Evolutionary conservation across 2,329 filamentous ascomycete species (phyloP), one percentile per base, ranked within the genome.

Genomic region (Hirsutella minnesotensis): DNA sequence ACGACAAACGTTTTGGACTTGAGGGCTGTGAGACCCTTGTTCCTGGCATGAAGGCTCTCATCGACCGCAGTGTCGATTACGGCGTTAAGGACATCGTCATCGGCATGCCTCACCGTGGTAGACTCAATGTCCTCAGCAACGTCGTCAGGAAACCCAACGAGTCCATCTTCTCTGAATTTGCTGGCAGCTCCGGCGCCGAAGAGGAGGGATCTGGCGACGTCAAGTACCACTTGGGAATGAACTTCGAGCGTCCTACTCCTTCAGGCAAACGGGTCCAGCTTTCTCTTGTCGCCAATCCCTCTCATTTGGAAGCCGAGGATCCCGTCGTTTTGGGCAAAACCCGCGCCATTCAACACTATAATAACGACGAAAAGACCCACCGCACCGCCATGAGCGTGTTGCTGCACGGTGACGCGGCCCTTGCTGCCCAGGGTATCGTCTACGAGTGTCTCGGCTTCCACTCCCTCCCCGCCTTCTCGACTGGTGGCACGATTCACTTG

Each of bases 141-240:
- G 92, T 98, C 59, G 92, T 98, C 54, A 83, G 92, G 60, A 98
- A 98, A 71, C 90, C 92, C 56, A 98, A 98, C 67, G 92, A 96
- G 71, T 96, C 92, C 51, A 98, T 98, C 66, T 98, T 98, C 73
- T 94, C 86, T 62, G 92, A 98, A 66, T 98, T 98, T 58, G 85
- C 86, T 49, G 92, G 92, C 55, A 86, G 83, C 38, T 71, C 84
- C 19, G 87, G 86, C 59, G 86, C 86, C 43, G 84, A 86, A 53
- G 92, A 96, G 54, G 90, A 98, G 69, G 92, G 92, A 46, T 96
- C 92, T 45, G 92, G 92, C 56, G 92, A 98, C 64, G 92, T 98
- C 67, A 98, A 98, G 69, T 98, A 98, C 71, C 92, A 98, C 71
- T 73, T 98, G 57, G 92, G 92, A 61, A 98, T 98, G 92, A 98